Percentiles rank a stretch among this genome's conserved stretches.
phyloP scores from a whole-genome alignment of 176 grass and related monocot species.

The Otatea glauca region DNA sequence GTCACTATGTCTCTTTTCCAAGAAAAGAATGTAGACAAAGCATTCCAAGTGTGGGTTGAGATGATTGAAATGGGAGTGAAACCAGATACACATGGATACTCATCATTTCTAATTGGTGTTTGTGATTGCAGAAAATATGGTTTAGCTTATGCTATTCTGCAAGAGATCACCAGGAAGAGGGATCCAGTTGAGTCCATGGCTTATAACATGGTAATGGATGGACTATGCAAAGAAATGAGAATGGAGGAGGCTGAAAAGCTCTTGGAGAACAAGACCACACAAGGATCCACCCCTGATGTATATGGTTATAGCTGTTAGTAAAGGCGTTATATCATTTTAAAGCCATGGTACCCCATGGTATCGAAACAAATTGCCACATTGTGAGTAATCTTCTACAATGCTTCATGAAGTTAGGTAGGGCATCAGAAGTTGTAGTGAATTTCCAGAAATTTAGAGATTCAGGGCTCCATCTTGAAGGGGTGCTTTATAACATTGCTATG shows the following conservation, averaged over 20 bases:
- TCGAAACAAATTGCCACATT: conserved; percentile 56
- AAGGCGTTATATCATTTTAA: conserved; percentile 66
- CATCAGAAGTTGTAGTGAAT: conserved; percentile 48
- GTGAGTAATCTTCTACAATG: conserved; percentile 62
- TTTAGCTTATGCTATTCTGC: conserved; percentile 50
- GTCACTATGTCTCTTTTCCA: conserved; percentile 60
- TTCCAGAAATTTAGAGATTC: conserved; percentile 67
- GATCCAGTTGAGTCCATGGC: conserved; percentile 48
- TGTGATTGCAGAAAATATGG: conserved; percentile 53
- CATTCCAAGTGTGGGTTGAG: conserved; percentile 52
- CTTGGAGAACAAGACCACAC: conserved; percentile 58
- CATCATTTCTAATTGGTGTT: conserved; percentile 60
- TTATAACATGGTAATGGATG: conserved; percentile 77
- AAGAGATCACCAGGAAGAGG: conserved; percentile 48
- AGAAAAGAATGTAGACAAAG: conserved; percentile 52
- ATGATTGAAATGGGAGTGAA: conserved; percentile 61
- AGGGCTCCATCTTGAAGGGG: conserved; percentile 56
- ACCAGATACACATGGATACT: conserved; percentile 53
- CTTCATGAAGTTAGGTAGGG: conserved; percentile 56
- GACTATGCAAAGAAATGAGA: conserved; percentile 75
- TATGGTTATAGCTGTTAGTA: conserved; percentile 62
- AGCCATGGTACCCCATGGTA: conserved; percentile 60
- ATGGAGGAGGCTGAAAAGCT: conserved; percentile 70
- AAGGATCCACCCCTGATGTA: conserved; percentile 42
- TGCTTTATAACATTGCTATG: conserved; percentile 75